Evolutionary conservation across 345 rosid species (phyloP), one percentile per base, ranked within the genome.

Genomic region (Passiflora organensis): DNA sequence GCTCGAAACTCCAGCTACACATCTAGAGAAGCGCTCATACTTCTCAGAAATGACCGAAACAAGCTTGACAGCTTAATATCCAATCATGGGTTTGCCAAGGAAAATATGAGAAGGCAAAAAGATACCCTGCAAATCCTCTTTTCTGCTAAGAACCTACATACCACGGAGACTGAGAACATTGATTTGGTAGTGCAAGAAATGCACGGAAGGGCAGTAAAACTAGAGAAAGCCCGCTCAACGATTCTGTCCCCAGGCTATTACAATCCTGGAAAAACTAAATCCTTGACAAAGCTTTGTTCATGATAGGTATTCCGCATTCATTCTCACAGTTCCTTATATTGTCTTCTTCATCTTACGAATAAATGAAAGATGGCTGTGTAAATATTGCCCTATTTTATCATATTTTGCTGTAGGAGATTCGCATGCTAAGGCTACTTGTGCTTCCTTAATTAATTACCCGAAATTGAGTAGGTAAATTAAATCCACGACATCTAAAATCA

Each of bases 1-100:
- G 58, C 69, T 50, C 52, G 66, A 20, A 74, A 76, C 60, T 45
- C 79, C 5, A 72, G 63, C 44, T 78, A 76, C 42, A 82, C 82
- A 22, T 42, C 80, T 34, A 65, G 60, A 58, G 11, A 50, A 53
- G 52, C 71, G 17, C 47, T 63, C 36, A 56, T 65, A 58, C 72
- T 53, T 52, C 64, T 74, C 51, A 56, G 63, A 18, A 38, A 68
- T 13, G 65, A 64, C 53, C 75, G 72, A 45, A 51, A 53, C 66
- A 72, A 57, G 68, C 44, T 48, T 28, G 45, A 37, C 13, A 48
- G 18, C 37, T 56, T 47, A 43, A 32, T 45, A 24, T 44, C 14
- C 10, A 49, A 55, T 42, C 41, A 21, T 8, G 34, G 21, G 13
- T n/a, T 41, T 24, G 28, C 42, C 0, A 55, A 46, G 48, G 43